Conservation (phyloP, 768 basidiomycete species). For the Naematelia aurantialba region DNA sequence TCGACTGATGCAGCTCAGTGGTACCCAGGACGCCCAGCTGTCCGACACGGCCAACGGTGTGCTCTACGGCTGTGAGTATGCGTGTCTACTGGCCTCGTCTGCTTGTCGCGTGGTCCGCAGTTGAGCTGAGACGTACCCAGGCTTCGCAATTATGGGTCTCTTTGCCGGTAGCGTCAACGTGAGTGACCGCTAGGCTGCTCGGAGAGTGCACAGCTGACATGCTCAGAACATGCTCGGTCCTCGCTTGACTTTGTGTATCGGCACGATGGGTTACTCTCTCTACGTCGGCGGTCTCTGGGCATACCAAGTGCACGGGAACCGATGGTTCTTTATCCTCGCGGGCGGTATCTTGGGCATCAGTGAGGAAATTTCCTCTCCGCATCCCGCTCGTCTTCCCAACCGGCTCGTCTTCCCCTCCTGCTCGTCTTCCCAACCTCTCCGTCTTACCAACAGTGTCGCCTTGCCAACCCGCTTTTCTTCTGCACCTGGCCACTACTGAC, state of each 20-base stretch:
- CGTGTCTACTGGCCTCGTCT: background rate
- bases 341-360: conserved; percentile 58
- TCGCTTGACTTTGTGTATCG: conserved; percentile 66
- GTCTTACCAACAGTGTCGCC: conserved; percentile 9
- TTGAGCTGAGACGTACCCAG: background rate
- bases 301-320: conserved; percentile 52
- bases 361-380: too few relatives aligned
- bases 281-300: conserved; percentile 51
- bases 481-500: background rate
- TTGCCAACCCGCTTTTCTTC: conserved; percentile 9
- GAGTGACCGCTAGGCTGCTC: conserved; percentile 1
- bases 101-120: too few relatives aligned
- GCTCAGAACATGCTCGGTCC: conserved; percentile 67
- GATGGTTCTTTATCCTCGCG: conserved; percentile 56
- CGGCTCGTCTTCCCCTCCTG: background rate
- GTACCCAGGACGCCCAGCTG: conserved; percentile 52
- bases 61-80: conserved; percentile 49
- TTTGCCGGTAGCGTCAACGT: conserved; percentile 52
- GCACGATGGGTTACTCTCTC: conserved; percentile 70
- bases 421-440: background rate
- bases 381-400: background rate
- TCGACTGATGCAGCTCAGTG: conserved; percentile 53
- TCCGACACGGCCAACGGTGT: conserved; percentile 54
- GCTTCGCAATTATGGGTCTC: conserved; percentile 54
- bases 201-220: background rate